phyloP scores from a whole-genome alignment of 805 yeast genomes.

The Hanseniaspora valbyensis region DNA sequence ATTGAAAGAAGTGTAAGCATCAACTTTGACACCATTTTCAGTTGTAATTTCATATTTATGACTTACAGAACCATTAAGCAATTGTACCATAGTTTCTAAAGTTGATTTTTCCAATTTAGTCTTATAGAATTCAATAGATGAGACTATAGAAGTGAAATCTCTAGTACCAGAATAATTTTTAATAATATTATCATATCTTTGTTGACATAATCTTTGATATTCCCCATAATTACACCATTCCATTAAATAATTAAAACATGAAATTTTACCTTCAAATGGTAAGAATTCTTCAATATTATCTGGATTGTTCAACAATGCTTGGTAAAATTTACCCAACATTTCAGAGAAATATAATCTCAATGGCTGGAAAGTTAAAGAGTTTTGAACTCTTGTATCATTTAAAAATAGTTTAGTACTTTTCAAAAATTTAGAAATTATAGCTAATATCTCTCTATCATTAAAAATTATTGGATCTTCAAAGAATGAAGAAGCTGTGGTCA shows the following conservation, averaged over 20 bases:
- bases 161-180: slow-evolving; percentile 31
- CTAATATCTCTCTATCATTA: slow-evolving; percentile 58
- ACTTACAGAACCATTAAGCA: slow-evolving; percentile 65
- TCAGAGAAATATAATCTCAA: slow-evolving; percentile 77
- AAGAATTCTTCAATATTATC: slow-evolving; percentile 39
- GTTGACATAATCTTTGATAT: slow-evolving; percentile 45
- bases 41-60: slow-evolving; percentile 37
- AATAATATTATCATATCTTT: slow-evolving; percentile 52
- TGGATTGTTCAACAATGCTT: slow-evolving; percentile 39
- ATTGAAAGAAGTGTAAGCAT: slow-evolving; percentile 43
- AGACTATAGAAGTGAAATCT: slow-evolving; percentile 42
- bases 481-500: slow-evolving; percentile 59
- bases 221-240: slow-evolving; percentile 95
- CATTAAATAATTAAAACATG: slow-evolving; percentile 68
- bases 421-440: slow-evolving; percentile 49
- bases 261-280: slow-evolving; percentile 77
- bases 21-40: slow-evolving; percentile 33
- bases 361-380: slow-evolving; percentile 59
- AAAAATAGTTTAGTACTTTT: slow-evolving; percentile 52
- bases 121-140: slow-evolving; percentile 71
- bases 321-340: slow-evolving; percentile 61
- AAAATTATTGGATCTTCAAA: slow-evolving; percentile 40
- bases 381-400: slow-evolving; percentile 46
- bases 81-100: slow-evolving; percentile 70
- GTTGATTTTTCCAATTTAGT: slow-evolving; percentile 59